Conservation (phyloP, 345 rosid species). For the Murraya paniculata region DNA sequence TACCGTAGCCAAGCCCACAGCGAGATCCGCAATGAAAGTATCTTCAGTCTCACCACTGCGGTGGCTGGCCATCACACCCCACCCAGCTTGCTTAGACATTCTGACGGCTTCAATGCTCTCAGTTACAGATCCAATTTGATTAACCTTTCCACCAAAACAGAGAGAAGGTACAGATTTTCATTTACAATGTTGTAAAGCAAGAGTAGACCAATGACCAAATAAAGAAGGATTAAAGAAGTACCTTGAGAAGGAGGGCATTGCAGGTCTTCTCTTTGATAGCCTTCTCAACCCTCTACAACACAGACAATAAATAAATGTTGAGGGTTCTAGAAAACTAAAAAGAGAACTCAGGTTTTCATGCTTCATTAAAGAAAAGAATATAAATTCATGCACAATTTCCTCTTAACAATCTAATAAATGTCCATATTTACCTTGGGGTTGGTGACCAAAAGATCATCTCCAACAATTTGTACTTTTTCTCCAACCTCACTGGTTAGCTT, state of each 20-base stretch:
- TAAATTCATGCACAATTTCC: not conserved
- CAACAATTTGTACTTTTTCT: conserved; percentile 77
- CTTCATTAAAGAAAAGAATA: not conserved
- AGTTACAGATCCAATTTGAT: conserved; percentile 96
- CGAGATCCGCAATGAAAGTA: conserved; percentile 90
- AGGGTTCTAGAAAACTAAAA: not conserved
- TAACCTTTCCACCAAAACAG: conserved; percentile 49
- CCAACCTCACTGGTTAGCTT: conserved; percentile 86
- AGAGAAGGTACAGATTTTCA: not conserved
- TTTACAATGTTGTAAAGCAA: not conserved
- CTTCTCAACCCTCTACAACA: conserved; percentile 80
- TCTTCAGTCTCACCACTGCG: conserved; percentile 98
- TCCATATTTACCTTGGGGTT: conserved; percentile 71
- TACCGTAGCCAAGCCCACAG: conserved; percentile 95
- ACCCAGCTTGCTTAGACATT: conserved; percentile 97
- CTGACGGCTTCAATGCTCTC: conserved; percentile 97
- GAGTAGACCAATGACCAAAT: not conserved
- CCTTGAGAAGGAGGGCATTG: conserved; percentile 98
- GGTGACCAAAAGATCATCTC: conserved; percentile 96
- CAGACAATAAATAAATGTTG: not conserved
- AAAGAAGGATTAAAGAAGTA: conserved; percentile 9
- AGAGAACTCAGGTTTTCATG: not conserved
- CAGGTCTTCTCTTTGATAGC: conserved; percentile 80
- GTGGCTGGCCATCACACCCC: conserved; percentile 99
- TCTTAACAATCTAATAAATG: not conserved